Base-by-base conservation (phyloP, 306 rosid genomes). In the Lathyrus aphaca region DNA sequence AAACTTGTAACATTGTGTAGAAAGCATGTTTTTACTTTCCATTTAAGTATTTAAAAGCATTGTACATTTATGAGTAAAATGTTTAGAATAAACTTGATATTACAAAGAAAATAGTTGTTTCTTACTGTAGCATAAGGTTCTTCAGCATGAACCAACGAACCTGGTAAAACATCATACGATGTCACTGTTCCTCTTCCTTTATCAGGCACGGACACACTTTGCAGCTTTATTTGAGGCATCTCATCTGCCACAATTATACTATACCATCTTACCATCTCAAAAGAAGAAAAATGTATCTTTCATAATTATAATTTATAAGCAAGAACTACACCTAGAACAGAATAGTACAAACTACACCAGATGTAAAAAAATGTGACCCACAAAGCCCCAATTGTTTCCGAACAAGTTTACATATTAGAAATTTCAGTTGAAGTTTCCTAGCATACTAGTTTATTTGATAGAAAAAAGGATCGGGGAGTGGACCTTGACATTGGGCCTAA, bases 81-180 rank as follows among this genome's bases (percentile, higher is more conserved):
- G 46, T 38, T 60, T 62, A 62, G 39, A 62, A 18, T 11, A 21
- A 45, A 57, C 30, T 45, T 49, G 39, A 80, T 39, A 68, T 56
- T 16, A 74, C 18, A 61, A 18, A 69, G 35, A 69, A 13, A 58
- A 50, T 14, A 48, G 15, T 10, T 32, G 63, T 65, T 72, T 59
- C 86, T 69, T 82, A 92, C 96, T 89, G 73, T 62, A 21, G 92
- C 95, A 77, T 82, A 87, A 60, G 96, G 96, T 70, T 86, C 89
- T 87, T 92, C 98, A 3, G 63, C 58, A 77, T 92, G 92, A 59
- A 89, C 83, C 83, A 87, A 83, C 77, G 92, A 87, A 39, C 87
- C 83, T 58, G 82, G 83, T 60, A 74, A 81, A 82, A 89, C 79
- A 77, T 81, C 86, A 77, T 80, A 56, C 4, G 77, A 65, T 2